A percentile compares a stretch with the other conserved stretches of the same genome.
phyloP scores from a whole-genome alignment of 345 rosid genomes.

The Xanthoceras sorbifolium region DNA sequence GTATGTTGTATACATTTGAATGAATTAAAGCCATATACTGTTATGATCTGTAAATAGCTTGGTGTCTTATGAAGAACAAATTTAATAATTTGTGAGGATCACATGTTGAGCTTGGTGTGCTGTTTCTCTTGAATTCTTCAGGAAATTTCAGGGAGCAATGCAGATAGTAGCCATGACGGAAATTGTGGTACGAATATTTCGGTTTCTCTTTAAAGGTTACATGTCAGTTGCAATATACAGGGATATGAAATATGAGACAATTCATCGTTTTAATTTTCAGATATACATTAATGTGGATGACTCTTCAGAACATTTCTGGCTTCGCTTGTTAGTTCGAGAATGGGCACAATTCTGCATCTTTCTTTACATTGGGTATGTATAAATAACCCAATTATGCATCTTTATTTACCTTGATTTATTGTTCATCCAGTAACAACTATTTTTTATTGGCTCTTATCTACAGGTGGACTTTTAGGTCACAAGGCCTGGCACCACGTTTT shows the following conservation, averaged over 20 bases:
- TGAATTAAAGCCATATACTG: background rate
- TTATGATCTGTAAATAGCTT: background rate
- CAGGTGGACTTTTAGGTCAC: slow-evolving; percentile 96
- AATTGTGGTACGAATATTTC: slow-evolving; percentile 57
- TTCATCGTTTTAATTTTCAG: slow-evolving; percentile 42
- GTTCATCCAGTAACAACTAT: background rate
- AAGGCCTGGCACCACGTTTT: slow-evolving; percentile 77
- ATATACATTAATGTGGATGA: slow-evolving; percentile 69
- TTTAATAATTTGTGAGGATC: background rate
- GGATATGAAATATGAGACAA: slow-evolving; percentile 14
- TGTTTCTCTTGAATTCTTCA: slow-evolving; percentile 30
- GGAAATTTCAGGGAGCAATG: slow-evolving; percentile 93
- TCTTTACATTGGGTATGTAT: slow-evolving; percentile 75
- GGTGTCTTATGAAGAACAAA: no score
- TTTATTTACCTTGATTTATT: background rate
- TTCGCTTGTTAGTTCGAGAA: slow-evolving; percentile 75
- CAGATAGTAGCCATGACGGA: slow-evolving; percentile 88
- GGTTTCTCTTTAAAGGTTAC: background rate
- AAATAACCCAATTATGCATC: background rate
- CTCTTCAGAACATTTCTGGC: slow-evolving; percentile 77
- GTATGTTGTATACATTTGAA: slow-evolving; percentile 42
- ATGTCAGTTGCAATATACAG: background rate
- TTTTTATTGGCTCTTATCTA: slow-evolving; percentile 13
- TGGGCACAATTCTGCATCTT: slow-evolving; percentile 90
- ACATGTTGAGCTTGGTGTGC: background rate